A percentile compares a stretch with the other conserved stretches of the same genome.
Evolutionary conservation across 352 stramenopile species (phyloP).

Genomic region (Globisporangium heterothallicum): DNA sequence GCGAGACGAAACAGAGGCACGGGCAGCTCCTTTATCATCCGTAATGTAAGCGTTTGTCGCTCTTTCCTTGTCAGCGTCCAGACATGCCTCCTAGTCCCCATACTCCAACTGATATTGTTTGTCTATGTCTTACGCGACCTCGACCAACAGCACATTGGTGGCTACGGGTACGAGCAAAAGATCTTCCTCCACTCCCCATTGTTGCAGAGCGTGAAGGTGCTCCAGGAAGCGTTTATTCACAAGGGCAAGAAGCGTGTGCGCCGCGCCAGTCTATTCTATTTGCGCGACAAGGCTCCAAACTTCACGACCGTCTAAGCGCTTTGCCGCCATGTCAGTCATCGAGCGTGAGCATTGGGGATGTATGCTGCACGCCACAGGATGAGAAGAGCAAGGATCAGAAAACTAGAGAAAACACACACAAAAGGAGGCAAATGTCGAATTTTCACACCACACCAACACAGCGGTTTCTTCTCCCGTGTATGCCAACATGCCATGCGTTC

Average conservation of each 20-base stretch:
- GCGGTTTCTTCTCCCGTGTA: neutral
- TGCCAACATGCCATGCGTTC: neutral
- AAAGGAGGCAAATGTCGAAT: neutral
- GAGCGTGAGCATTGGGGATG: neutral
- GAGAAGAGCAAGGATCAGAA: conserved; percentile 6
- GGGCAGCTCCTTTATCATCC: conserved; percentile 80
- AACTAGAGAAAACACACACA: conserved; percentile 15
- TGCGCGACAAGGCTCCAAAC: conserved; percentile 77
- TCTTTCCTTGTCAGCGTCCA: neutral
- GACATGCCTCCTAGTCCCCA: neutral
- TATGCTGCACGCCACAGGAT: neutral
- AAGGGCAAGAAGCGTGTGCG: conserved; percentile 90
- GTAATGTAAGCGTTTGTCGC: conserved; percentile 52
- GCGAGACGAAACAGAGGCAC: conserved; percentile 76
- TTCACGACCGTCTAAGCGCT: conserved; percentile 69
- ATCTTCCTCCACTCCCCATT: conserved; percentile 87
- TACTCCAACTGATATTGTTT: neutral
- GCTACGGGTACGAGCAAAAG: conserved; percentile 85
- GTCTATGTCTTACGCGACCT: neutral
- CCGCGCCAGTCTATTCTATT: conserved; percentile 87
- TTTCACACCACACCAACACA: neutral
- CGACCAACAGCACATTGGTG: conserved; percentile 60
- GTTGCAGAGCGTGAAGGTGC: conserved; percentile 82
- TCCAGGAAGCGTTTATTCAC: conserved; percentile 88
- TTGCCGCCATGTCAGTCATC: neutral